Conservation (phyloP, 2,329 filamentous ascomycete genomes). For the Ophiostoma australiae region DNA sequence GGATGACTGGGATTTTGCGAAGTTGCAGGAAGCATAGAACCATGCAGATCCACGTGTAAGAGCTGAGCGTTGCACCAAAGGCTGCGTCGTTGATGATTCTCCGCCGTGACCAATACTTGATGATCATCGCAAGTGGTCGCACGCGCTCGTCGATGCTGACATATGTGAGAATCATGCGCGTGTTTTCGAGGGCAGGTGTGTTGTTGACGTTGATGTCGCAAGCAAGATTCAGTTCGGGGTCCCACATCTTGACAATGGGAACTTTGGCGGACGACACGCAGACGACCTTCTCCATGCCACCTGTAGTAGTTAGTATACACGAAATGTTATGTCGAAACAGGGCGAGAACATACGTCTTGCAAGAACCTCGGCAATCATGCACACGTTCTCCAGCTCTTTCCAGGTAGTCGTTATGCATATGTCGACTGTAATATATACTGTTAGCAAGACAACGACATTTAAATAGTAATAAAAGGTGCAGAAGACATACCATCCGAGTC, state of each 20-base stretch:
- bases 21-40: slow-evolving; percentile 95
- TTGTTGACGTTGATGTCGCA: slow-evolving; percentile 99
- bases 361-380: slow-evolving; percentile 80
- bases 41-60: slow-evolving; percentile 98
- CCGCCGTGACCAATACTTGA: slow-evolving; percentile 95
- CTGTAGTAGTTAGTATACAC: slow-evolving; percentile 38
- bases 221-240: slow-evolving; percentile 80
- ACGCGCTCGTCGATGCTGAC: slow-evolving; percentile 89
- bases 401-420: slow-evolving; percentile 93
- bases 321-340: not conserved
- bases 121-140: slow-evolving; percentile 86
- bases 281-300: slow-evolving; percentile 93
- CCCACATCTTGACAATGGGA: slow-evolving; percentile 98
- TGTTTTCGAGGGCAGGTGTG: slow-evolving; percentile 89
- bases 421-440: slow-evolving; percentile 59
- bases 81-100: slow-evolving; percentile 96
- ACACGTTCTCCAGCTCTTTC: slow-evolving; percentile 83
- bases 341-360: slow-evolving; percentile 63
- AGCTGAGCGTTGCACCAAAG: slow-evolving; percentile 89
- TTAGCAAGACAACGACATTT: not conserved
- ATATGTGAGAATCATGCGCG: slow-evolving; percentile 95
- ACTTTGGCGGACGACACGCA: slow-evolving; percentile 95
- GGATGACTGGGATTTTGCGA: slow-evolving; percentile 75
- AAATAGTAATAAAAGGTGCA: not conserved
- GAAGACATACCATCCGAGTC: slow-evolving; percentile 79